Evolutionary conservation across 495 filamentous ascomycete genomes (phyloP), one percentile per base, ranked within the genome.

Genomic region (Aspergillus incahuasiensis): DNA sequence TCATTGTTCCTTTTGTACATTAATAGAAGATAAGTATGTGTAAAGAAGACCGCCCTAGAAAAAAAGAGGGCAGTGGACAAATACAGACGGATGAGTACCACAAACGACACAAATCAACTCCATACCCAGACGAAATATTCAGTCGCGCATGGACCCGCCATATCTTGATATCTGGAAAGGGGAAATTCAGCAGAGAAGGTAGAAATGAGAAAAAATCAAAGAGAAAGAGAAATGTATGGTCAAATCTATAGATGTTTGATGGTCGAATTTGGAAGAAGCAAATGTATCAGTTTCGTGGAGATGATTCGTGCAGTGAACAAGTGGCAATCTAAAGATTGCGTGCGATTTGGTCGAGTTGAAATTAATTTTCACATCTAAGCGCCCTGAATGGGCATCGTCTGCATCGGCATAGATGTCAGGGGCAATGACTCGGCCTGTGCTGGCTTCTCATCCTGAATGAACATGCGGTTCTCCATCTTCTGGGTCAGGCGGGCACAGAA

Each of bases 401-500:
- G 67, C 67, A 73, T 72, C 15, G 68, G 67, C 32, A 69, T 42
- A 3, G 69, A 68, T 7, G 56, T 59, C 58, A 70, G 60, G 16
- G 74, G 74, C 45, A 77, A 58, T 48, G 75, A 49, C 19, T 74
- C 55, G 11, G 62, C 59, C 22, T 40, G 38, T 15, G 39, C 19
- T 2, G 49, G 66, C 66, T 83, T 81, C 58, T 78, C 74, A 25
- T 80, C 75, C 49, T 78, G 68, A 25, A 74, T 69, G 67, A 81
- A 84, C 49, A 82, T 73, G 32, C 72, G 70, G 18, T 70, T 67
- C 57, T 86, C 84, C 38, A 85, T 56, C 61, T 72, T 77, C 68
- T 82, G 74, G 1, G 86, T 87, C 18, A 84, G 54, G 11, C 65
- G 70, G 32, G 83, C 86, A 68, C 85, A 89, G 61, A 78, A 81